phyloP scores from a whole-genome alignment of 2,329 filamentous ascomycete species.

The Colletotrichum orchidophilum region DNA sequence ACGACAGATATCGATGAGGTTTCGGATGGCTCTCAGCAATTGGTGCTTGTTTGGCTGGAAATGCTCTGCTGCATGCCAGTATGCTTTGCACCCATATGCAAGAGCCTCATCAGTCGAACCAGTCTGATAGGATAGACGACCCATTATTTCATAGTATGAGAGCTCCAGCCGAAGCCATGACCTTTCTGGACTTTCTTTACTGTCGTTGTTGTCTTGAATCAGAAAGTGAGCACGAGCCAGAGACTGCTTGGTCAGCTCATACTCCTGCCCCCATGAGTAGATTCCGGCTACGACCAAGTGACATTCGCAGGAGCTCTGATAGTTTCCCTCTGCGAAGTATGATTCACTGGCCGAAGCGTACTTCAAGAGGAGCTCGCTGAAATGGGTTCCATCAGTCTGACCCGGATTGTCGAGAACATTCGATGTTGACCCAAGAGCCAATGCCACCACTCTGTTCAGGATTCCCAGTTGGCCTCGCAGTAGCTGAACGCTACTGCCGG shows the following conservation, averaged over 20 bases:
- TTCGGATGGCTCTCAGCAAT: neutral
- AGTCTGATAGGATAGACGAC: neutral
- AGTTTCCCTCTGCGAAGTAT: neutral
- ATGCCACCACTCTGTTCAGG: neutral
- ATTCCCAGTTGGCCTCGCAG: neutral
- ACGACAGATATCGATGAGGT: neutral
- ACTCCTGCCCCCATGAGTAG: neutral
- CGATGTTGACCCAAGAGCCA: neutral
- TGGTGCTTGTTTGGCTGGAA: neutral
- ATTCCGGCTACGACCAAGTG: neutral
- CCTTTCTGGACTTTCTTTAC: neutral
- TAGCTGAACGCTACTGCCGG: neutral
- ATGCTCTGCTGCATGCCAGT: neutral
- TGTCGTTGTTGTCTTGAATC: neutral
- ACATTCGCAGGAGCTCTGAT: neutral
- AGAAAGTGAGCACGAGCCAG: neutral
- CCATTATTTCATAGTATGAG: neutral
- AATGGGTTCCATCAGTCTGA: neutral
- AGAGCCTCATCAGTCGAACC: neutral
- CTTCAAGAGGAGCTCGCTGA: neutral
- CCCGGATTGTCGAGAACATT: neutral
- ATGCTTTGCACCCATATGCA: neutral
- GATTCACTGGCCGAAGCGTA: neutral
- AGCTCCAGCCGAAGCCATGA: neutral
- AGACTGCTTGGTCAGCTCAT: neutral